Base-by-base conservation (phyloP, 371 early-diverging fungal genomes). In the Lichtheimia hyalospora region DNA sequence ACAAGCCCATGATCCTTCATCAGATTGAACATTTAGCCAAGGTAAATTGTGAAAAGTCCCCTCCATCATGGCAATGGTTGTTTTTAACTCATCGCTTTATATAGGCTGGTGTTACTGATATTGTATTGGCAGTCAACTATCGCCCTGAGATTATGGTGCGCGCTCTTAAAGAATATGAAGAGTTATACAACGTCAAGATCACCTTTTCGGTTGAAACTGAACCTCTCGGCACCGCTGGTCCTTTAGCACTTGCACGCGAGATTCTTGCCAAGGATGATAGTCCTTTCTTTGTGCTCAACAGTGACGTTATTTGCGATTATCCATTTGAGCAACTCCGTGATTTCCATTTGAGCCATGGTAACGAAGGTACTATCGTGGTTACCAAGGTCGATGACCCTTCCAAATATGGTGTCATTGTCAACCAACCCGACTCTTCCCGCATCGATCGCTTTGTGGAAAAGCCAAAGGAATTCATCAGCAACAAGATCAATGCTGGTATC, bases 401-500 rank as follows among this genome's bases (percentile, higher is more conserved):
- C 57, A 97, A 93, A 71, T 99, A 98, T 71, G 99, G 99, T 69
- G 97, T 99, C 24, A 88, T 97, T 52, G 93, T 97, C 34, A 92
- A 90, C 49, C 75, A 85, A 68, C 25, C 87, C 58, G 74, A 76
- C 46, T 77, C 76, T 18, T 75, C 84, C 4, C 52, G 56, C 57
- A 95, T 99, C 64, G 92, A 95, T 49, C 80, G 92, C 13, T 99
- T 99, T 77, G 96, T 99, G 25, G 99, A 99, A 78, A 99, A 99
- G 79, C 99, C 99, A 18, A 85, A 90, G 54, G 90, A 89, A 60
- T 97, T 89, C 67, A 95, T 98, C 46, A 85, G 90, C 61, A 95
- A 96, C 84, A 89, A 93, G 78, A 99, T 99, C 82, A 99, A 99
- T 79, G 99, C 99, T 42, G 99, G 99, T 61, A 93, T 99, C 64